phyloP scores from a whole-genome alignment of 2,329 filamentous ascomycete genomes.

The Pseudogymnoascus sp. region DNA sequence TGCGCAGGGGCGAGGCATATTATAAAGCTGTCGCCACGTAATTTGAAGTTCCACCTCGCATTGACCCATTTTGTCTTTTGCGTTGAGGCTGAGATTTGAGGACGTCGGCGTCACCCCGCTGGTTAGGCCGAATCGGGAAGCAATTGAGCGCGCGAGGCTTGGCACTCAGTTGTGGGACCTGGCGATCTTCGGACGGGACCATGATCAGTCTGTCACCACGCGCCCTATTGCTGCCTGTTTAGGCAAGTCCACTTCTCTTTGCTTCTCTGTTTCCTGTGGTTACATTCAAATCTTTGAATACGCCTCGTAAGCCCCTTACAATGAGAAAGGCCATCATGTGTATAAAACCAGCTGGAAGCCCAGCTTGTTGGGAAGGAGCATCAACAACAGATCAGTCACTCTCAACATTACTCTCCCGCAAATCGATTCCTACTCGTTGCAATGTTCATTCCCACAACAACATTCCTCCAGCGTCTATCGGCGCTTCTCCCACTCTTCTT shows the following conservation, averaged over 20 bases:
- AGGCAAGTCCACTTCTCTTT: not conserved
- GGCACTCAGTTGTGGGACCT: not conserved
- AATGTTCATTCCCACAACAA: not conserved
- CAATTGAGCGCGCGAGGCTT: slow-evolving; percentile 13
- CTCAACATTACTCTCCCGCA: not conserved
- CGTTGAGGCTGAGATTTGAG: slow-evolving; percentile 5
- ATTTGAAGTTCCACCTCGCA: not conserved
- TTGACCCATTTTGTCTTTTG: not conserved
- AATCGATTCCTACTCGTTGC: not conserved
- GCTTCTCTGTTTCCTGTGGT: not conserved
- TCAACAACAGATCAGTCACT: not conserved
- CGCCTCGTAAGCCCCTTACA: not conserved
- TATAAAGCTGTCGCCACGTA: slow-evolving; percentile 1
- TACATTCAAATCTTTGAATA: not conserved
- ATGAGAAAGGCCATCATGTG: not conserved
- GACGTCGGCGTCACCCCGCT: not conserved
- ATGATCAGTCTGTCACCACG: not conserved
- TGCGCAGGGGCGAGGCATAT: not conserved
- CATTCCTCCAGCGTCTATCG: not conserved
- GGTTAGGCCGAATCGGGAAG: slow-evolving; percentile 14
- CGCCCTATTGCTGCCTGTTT: not conserved
- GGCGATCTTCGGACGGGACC: not conserved
- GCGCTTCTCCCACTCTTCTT: not conserved
- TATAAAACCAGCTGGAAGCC: slow-evolving; percentile 3
- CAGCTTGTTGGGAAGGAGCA: not conserved